Base-by-base conservation (phyloP, 208 protist genomes). In the Trypanosoma scelopori region DNA sequence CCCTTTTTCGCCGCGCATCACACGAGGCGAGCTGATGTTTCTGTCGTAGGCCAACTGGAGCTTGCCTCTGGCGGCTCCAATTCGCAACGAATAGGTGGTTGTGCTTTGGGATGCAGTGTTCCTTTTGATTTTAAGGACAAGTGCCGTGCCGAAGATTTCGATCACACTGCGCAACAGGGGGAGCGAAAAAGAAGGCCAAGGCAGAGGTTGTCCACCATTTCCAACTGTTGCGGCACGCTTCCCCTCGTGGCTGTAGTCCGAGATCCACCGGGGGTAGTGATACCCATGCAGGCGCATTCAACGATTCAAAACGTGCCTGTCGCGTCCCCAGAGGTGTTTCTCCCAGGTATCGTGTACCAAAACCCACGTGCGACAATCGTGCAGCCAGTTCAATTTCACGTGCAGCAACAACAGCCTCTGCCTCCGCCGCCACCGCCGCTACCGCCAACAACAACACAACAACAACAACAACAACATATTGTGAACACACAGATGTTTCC, bases 1-100 rank as follows among this genome's bases (percentile, higher is more conserved):
- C 60, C 78, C 0, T 93, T 93, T 69, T 78, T 88, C 56, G 70
- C 57, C 22, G 16, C 25, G 20, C 45, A 47, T 41, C 32, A 46
- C 28, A 16, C 9, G 11, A 35, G 58, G 12, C 9, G 25, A 25
- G 20, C 18, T 22, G 20, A 3, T 55, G 49, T 16, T 1, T 9
- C 6, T 35, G 27, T 28, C 5, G 15, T 12, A 32, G 7, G 1
- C 18, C 28, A 5, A 6, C 18, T 25, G 11, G 22, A 6, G 5
- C 12, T 11, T 39, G 0, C 43, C 15, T n/a, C 16, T 16, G 53
- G 45, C 28, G 20, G 28, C 16, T 25, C 25, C n/a, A 11, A 11
- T 42, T 52, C 27, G 2, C n/a, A 28, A n/a, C 5, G 16, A n/a
- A 42, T 20, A 6, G 12, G 27, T 41, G 45, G 51, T 18, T 64